Evolutionary conservation across 106 monocot genomes (phyloP).

Genomic region (Apostasia ramifera): DNA sequence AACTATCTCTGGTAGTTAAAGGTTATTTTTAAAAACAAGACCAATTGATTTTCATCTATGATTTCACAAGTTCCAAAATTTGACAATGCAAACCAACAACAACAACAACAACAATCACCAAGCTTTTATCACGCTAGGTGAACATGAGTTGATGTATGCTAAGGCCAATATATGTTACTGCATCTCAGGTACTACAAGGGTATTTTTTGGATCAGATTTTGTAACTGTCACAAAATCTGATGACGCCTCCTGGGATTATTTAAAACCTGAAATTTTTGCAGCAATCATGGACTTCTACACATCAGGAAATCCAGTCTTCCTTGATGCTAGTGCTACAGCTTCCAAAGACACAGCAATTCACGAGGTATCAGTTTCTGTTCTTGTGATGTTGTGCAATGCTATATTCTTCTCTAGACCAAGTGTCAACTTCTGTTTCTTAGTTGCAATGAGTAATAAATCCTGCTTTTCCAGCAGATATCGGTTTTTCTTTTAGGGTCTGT

Average conservation of each 20-base stretch:
- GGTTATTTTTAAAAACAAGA: no score
- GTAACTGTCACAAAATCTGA: constrained; percentile 93
- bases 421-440: no score
- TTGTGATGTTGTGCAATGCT: background rate
- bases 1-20: no score
- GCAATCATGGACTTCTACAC: constrained; percentile 95
- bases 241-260: constrained; percentile 81
- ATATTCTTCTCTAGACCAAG: no score
- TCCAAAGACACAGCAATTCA: constrained; percentile 87
- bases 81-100: no score
- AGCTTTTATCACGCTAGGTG: background rate
- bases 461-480: no score
- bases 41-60: no score
- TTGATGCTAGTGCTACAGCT: constrained; percentile 62
- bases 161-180: background rate
- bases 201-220: constrained; percentile 94
- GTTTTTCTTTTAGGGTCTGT: no score
- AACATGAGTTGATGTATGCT: background rate
- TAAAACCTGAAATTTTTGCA: constrained; percentile 96
- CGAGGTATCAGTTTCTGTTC: constrained; percentile 39
- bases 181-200: constrained; percentile 62
- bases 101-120: no score
- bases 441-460: no score
- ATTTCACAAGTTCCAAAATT: no score
- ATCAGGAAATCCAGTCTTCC: constrained; percentile 76